These are phyloP conservation scores for Chalciporus sphaerocephalus DNA, from an alignment of 768 basidiomycete species.

Conservation along the genomic window DNA sequence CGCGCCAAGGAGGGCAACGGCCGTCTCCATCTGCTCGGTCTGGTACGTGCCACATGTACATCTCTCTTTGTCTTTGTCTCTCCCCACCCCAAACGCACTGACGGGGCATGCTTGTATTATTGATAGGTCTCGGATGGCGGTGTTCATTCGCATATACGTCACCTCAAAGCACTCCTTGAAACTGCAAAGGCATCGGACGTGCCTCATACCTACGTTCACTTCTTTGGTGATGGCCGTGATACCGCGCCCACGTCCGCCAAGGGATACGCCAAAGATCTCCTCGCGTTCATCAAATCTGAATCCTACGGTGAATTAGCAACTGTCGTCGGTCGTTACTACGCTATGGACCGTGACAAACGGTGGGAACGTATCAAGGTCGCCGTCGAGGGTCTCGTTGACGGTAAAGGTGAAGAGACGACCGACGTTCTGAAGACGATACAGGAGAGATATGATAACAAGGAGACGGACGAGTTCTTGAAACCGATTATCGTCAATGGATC, in stretches of 20 bases:
- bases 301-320: slow-evolving; percentile 79
- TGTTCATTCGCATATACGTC: slow-evolving; percentile 92
- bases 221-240: slow-evolving; percentile 92
- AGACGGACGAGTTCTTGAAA: slow-evolving; percentile 95
- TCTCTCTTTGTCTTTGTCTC: slow-evolving; percentile 4
- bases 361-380: slow-evolving; percentile 94
- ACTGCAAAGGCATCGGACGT: slow-evolving; percentile 83
- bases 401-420: slow-evolving; percentile 53
- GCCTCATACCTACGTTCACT: slow-evolving; percentile 86
- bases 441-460: slow-evolving; percentile 74
- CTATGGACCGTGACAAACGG: slow-evolving; percentile 95
- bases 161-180: slow-evolving; percentile 86
- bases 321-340: slow-evolving; percentile 88
- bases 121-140: slow-evolving; percentile 85
- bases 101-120: slow-evolving; percentile 2
- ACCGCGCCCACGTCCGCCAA: slow-evolving; percentile 84
- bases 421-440: slow-evolving; percentile 63
- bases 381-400: slow-evolving; percentile 76
- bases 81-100: not conserved
- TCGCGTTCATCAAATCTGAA: slow-evolving; percentile 73
- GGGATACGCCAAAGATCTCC: slow-evolving; percentile 71
- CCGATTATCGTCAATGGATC: slow-evolving; percentile 85
- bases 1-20: slow-evolving; percentile 80
- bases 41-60: slow-evolving; percentile 52
- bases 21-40: slow-evolving; percentile 81